Evolutionary conservation across 805 yeast species (phyloP).

Genomic region (Priceomyces haplophilus): DNA sequence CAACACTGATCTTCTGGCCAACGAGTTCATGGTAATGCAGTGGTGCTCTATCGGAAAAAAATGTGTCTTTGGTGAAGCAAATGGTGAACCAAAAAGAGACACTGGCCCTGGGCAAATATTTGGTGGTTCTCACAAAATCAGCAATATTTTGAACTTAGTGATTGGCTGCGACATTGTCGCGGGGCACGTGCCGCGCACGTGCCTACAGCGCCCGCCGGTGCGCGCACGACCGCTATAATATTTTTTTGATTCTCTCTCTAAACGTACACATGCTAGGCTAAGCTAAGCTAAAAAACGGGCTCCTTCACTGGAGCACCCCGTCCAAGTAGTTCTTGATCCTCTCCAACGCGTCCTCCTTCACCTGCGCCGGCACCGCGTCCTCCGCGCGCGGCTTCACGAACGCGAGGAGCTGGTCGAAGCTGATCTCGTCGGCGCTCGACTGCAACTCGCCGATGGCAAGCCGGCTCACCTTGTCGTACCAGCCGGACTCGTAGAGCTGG

Average conservation of each 20-base stretch:
- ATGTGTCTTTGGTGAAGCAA: conserved; percentile 2
- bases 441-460: conserved; percentile 51
- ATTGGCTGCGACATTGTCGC: conserved; percentile 28
- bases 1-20: conserved; percentile 25
- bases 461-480: conserved; percentile 74
- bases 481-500: conserved; percentile 71
- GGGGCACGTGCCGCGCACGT: conserved; percentile 9
- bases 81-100: too few relatives aligned
- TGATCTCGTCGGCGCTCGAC: conserved; percentile 18
- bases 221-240: too few relatives aligned
- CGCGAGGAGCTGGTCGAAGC: conserved; percentile 48
- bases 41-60: neutral
- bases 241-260: too few relatives aligned
- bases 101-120: too few relatives aligned
- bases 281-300: too few relatives aligned
- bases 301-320: conserved; percentile 33
- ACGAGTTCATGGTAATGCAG: conserved; percentile 21
- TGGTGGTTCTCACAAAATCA: conserved; percentile 19
- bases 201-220: too few relatives aligned
- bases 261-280: too few relatives aligned
- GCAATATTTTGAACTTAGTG: conserved; percentile 33
- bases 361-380: conserved; percentile 64
- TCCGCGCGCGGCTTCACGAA: conserved; percentile 65
- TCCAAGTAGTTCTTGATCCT: conserved; percentile 61
- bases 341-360: conserved; percentile 56